Conservation (phyloP, 1,284 basidiomycete species). For the Trametes pubescens region DNA sequence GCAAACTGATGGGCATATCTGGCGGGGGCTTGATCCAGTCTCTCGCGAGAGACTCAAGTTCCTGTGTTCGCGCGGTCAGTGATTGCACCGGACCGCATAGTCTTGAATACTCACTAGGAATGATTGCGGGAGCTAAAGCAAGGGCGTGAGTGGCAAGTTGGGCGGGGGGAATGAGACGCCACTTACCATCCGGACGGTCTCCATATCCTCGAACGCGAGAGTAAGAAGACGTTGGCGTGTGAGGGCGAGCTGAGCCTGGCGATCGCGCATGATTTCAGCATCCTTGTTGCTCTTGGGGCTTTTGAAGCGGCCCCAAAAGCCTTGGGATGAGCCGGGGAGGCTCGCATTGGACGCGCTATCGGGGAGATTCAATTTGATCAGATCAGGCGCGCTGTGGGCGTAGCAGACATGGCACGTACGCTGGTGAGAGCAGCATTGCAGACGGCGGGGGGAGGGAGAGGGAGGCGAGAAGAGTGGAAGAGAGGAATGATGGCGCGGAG, state of each 20-base stretch:
- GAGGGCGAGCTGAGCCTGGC: slow-evolving; percentile 62
- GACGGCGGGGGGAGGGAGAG: slow-evolving; percentile 17
- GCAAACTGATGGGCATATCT: slow-evolving; percentile 72
- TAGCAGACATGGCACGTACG: slow-evolving; percentile 59
- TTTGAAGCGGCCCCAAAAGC: slow-evolving; percentile 76
- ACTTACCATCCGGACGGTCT: slow-evolving; percentile 75
- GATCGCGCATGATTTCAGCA: slow-evolving; percentile 55
- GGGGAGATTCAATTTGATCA: slow-evolving; percentile 42
- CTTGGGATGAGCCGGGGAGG: slow-evolving; percentile 57
- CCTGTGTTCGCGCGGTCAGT: slow-evolving; percentile 51
- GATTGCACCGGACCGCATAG: too few species aligned
- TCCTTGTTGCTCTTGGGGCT: slow-evolving; percentile 58
- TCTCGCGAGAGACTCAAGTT: slow-evolving; percentile 77
- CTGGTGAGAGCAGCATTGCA: slow-evolving; percentile 77
- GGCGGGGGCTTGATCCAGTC: slow-evolving; percentile 86
- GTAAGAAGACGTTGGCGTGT: slow-evolving; percentile 78
- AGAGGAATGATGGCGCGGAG: slow-evolving; percentile 19
- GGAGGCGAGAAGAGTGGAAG: slow-evolving; percentile 24
- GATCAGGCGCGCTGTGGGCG: slow-evolving; percentile 39
- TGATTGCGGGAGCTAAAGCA: slow-evolving; percentile 64
- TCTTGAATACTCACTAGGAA: slow-evolving; percentile 55
- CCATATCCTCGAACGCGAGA: slow-evolving; percentile 83
- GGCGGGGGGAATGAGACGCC: not conserved
- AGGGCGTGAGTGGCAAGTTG: slow-evolving; percentile 18
- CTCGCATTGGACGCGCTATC: slow-evolving; percentile 71